Evolutionary conservation across 352 stramenopile genomes (phyloP).

Genomic region (Globisporangium uncinulatum): DNA sequence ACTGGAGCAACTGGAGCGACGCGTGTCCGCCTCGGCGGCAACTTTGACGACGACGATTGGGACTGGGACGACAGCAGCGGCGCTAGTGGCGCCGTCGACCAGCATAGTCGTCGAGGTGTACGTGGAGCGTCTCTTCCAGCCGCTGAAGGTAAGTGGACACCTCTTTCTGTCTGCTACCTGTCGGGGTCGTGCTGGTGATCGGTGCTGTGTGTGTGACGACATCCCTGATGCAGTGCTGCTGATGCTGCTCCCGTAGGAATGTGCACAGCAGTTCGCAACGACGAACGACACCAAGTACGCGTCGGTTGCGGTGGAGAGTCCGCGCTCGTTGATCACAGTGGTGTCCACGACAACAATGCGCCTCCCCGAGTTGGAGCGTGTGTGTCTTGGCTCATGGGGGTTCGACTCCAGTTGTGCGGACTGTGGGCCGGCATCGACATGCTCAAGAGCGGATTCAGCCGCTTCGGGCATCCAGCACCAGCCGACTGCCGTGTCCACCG

Average conservation of each 20-base stretch:
- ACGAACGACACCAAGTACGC: constrained; percentile 20
- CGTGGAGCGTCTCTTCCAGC: constrained; percentile 30
- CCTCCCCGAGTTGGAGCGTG: constrained; percentile 41
- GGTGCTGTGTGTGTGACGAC: not conserved
- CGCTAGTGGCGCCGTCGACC: not conserved
- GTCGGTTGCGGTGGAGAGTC: constrained; percentile 7
- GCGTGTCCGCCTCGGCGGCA: not conserved
- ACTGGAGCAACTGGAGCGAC: not conserved
- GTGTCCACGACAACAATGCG: constrained; percentile 27
- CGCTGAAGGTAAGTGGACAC: constrained; percentile 36
- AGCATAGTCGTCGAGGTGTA: constrained; percentile 29
- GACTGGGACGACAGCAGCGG: constrained; percentile 44
- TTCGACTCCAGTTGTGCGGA: no score
- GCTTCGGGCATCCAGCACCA: constrained; percentile 42
- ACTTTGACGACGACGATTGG: constrained; percentile 48
- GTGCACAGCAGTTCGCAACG: constrained; percentile 46
- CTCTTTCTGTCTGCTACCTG: not conserved
- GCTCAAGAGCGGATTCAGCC: constrained; percentile 78
- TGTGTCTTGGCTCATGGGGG: constrained; percentile 14
- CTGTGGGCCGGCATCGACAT: constrained; percentile 72
- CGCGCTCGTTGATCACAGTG: constrained; percentile 34
- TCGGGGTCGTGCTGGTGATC: not conserved
- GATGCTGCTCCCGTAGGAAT: constrained; percentile 39
- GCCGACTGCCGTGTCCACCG: constrained; percentile 30
- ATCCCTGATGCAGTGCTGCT: not conserved